These are phyloP conservation scores for Globisporangium uncinulatum DNA, from an alignment of 352 stramenopile species.

Conservation along the genomic window DNA sequence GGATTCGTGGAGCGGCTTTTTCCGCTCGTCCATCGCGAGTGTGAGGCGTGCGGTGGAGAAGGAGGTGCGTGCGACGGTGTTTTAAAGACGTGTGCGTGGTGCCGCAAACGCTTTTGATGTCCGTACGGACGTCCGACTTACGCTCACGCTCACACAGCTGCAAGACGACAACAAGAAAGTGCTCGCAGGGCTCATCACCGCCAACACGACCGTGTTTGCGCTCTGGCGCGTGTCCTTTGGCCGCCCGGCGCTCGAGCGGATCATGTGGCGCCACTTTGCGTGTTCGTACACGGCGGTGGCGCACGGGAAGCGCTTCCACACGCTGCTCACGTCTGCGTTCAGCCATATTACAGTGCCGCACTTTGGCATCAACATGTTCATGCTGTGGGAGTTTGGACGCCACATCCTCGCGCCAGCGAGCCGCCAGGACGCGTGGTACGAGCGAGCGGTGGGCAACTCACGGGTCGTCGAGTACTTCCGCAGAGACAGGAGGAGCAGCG, in stretches of 20 bases:
- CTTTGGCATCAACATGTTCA: conserved; percentile 87
- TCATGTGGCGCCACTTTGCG: conserved; percentile 83
- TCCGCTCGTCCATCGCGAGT: conserved; percentile 9
- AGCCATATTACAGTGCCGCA: conserved; percentile 81
- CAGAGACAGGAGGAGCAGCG: conserved; percentile 19
- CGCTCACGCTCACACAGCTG: conserved; percentile 17
- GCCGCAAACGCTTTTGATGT: not conserved
- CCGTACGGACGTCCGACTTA: no score
- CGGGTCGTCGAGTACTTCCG: conserved; percentile 34
- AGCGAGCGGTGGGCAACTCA: conserved; percentile 41
- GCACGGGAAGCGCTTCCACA: conserved; percentile 59
- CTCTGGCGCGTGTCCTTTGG: conserved; percentile 66
- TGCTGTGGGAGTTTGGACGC: conserved; percentile 82
- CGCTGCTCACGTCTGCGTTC: conserved; percentile 72
- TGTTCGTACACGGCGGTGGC: conserved; percentile 76
- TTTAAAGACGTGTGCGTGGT: not conserved
- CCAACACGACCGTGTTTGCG: conserved; percentile 66
- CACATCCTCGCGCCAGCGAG: conserved; percentile 57
- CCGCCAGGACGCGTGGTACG: conserved; percentile 38
- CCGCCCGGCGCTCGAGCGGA: conserved; percentile 37
- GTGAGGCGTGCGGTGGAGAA: conserved; percentile 14
- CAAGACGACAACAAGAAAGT: conserved; percentile 58
- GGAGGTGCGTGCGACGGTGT: not conserved
- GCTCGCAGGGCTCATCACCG: conserved; percentile 54
- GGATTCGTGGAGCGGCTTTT: conserved; percentile 16